phyloP scores from a whole-genome alignment of 108 stramenopile genomes.

The Skeletonema menzelii region DNA sequence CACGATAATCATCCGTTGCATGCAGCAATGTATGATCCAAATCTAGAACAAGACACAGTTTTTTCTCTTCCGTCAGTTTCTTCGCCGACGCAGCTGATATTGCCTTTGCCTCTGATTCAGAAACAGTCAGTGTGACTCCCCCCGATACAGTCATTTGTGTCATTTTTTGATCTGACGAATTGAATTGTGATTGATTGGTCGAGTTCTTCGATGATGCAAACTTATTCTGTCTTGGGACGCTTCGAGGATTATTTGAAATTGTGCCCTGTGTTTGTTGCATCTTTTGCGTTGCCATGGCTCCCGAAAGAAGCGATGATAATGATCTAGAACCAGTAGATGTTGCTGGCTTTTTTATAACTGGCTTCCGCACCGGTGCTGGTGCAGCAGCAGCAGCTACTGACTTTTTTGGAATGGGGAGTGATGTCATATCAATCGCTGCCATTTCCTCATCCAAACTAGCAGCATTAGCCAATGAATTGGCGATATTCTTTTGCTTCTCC shows the following conservation, averaged over 20 bases:
- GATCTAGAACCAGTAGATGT: slow-evolving; percentile 20
- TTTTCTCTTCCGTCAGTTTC: slow-evolving; percentile 48
- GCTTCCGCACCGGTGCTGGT: not conserved
- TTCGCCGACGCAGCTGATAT: slow-evolving; percentile 57
- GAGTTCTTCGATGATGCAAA: not conserved
- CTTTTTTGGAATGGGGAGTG: not conserved
- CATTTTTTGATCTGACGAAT: slow-evolving; percentile 29
- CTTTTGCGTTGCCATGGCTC: slow-evolving; percentile 34
- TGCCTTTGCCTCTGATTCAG: slow-evolving; percentile 58
- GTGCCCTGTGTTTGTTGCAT: slow-evolving; percentile 21
- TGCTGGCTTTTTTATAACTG: slow-evolving; percentile 8
- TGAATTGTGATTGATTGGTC: not conserved
- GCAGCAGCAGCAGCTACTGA: not conserved
- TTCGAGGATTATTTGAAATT: not conserved
- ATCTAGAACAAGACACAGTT: slow-evolving; percentile 82
- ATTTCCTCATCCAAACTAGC: slow-evolving; percentile 4
- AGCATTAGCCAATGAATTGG: not conserved
- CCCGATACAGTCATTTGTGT: slow-evolving; percentile 78
- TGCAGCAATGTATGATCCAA: slow-evolving; percentile 89
- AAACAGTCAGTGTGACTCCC: slow-evolving; percentile 71
- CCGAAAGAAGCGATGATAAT: slow-evolving; percentile 37
- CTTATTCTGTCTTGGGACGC: slow-evolving; percentile 1
- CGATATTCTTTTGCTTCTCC: slow-evolving; percentile 16
- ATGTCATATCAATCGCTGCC: slow-evolving; percentile 8
- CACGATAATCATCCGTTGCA: slow-evolving; percentile 80